Conservation (phyloP, 257 asterid genomes). For the Galeopsis tetrahit region DNA sequence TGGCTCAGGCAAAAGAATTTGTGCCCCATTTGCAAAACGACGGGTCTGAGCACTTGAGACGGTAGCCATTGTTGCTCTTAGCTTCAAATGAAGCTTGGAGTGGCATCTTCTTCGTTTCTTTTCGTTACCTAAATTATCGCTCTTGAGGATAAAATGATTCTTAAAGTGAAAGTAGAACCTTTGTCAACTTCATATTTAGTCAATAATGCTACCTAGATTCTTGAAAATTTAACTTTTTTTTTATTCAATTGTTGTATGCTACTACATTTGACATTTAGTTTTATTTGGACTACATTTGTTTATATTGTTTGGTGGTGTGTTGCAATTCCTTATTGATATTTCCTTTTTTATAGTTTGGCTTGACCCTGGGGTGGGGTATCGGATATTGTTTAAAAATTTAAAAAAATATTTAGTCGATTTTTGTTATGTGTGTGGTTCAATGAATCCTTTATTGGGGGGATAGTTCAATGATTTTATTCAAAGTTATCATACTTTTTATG, state of each 20-base stretch:
- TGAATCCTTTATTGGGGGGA: background rate
- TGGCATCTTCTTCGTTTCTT: background rate
- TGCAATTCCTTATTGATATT: background rate
- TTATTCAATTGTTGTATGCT: constrained; percentile 6
- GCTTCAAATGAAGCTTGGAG: constrained; percentile 8
- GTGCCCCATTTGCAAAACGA: constrained; percentile 69
- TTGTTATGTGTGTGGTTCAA: background rate
- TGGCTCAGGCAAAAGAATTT: constrained; percentile 67
- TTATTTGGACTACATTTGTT: constrained; percentile 23
- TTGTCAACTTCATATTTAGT: constrained; percentile 27
- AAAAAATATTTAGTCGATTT: background rate
- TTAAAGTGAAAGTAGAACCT: constrained; percentile 35
- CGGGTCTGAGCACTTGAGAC: constrained; percentile 48
- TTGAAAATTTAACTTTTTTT: constrained; percentile 35
- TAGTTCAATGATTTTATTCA: background rate
- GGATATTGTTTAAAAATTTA: no score
- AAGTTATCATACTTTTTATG: background rate
- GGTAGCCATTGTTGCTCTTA: constrained; percentile 26
- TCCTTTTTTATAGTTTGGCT: background rate
- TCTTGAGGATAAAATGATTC: constrained; percentile 36
- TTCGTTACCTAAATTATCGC: constrained; percentile 29
- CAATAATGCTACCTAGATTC: constrained; percentile 33
- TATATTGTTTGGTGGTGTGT: constrained; percentile 18
- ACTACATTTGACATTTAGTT: constrained; percentile 27
- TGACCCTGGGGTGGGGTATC: background rate